Conservation (phyloP, 164 flowering plant species). For the Vitis riparia region DNA sequence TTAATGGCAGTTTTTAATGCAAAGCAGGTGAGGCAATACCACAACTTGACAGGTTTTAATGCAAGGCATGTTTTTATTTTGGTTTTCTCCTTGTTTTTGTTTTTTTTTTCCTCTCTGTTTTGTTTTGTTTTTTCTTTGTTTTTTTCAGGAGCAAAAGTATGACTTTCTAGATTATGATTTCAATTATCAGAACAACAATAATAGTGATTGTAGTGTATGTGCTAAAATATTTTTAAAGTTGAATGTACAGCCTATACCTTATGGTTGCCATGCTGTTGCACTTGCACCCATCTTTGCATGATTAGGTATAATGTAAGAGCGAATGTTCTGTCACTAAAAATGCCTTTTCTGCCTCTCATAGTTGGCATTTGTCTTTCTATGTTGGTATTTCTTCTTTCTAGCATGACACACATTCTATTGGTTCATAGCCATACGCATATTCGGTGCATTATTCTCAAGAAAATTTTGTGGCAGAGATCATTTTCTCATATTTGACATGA, state of each 20-base stretch:
- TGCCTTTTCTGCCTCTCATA: constrained; percentile 4
- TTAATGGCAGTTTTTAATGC: no score
- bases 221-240: background rate
- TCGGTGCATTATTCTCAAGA: background rate
- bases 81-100: no score
- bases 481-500: background rate
- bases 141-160: background rate
- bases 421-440: background rate
- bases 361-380: constrained; percentile 34
- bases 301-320: background rate
- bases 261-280: constrained; percentile 27
- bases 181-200: background rate
- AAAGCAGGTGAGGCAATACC: no score
- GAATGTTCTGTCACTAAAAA: constrained; percentile 4
- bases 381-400: constrained; percentile 23
- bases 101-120: no score
- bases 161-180: background rate
- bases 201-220: background rate
- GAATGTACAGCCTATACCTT: constrained; percentile 15
- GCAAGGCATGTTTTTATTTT: no score
- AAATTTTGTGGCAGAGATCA: background rate
- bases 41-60: no score
- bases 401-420: constrained; percentile 17
- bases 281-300: constrained; percentile 10
- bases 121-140: background rate